Evolutionary conservation across 208 protist species (phyloP), one percentile per base, ranked within the genome.

Genomic region (Trypanosoma vivax): DNA sequence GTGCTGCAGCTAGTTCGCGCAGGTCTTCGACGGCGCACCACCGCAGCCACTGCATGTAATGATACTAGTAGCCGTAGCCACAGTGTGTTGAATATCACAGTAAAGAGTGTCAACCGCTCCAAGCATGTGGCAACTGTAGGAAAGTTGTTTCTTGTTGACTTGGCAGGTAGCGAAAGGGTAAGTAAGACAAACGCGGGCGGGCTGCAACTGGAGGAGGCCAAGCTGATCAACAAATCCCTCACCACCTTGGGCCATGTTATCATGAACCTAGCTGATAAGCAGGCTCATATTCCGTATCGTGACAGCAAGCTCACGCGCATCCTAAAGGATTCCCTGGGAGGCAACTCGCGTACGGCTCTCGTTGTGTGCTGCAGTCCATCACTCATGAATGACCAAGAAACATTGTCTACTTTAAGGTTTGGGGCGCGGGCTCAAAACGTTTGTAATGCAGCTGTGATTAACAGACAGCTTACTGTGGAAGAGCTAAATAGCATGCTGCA

Each of bases 181-280:
- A 61, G 63, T 16, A 92, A 89, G 57, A 95, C 88, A 23, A 72
- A 88, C 27, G 79, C 85, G 23, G 67, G 54, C 27, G 88, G 92
- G 11, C 50, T 89, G 60, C 86, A 74, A 9, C 58, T 96, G 28
- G 90, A 95, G 70, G 90, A 96, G 73, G 90, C 90, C 34, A 96
- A 93, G 56, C 72, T 88, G 13, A 96, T 96, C 54, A 96, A 96
- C 65, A 82, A 85, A 35, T 95, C 88, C 2, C 78, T 96, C 29
- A 80, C 86, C 5, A 80, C 81, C 0, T 77, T 96, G 3, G 83
- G 90, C 31, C 65, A 85, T 45, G 85, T 93, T 21, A 96, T 96
- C 53, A 74, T 76, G 27, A 75, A 62, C 16, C 65, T 96, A 3
- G 80, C 79, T n/a, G 85, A 94, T 24, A 50, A 65, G 21, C 65